phyloP scores from a whole-genome alignment of 2,329 filamentous ascomycete genomes.

The Fusarium napiforme region DNA sequence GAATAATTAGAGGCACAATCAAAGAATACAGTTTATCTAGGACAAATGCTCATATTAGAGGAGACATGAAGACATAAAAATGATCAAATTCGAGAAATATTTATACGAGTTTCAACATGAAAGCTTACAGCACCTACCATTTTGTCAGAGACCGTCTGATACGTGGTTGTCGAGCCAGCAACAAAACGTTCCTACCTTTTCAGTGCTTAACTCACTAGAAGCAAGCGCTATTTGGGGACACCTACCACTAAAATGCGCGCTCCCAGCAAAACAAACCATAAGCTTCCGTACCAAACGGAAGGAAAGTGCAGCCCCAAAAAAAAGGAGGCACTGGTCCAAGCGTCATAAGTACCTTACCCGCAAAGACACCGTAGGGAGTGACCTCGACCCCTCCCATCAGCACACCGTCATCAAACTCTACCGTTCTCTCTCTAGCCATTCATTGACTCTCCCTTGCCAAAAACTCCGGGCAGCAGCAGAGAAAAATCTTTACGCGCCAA shows the following conservation, averaged over 20 bases:
- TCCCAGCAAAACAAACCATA: not conserved
- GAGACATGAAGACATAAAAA: not conserved
- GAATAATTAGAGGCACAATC: not conserved
- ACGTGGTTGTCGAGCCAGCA: constrained; percentile 23
- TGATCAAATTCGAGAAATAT: not conserved
- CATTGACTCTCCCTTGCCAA: constrained; percentile 45
- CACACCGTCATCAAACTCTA: constrained; percentile 44
- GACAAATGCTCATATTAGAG: not conserved
- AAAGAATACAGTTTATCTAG: not conserved
- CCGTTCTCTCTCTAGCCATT: constrained; percentile 19
- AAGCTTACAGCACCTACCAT: not conserved
- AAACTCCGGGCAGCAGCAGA: constrained; percentile 52
- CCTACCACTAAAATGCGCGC: not conserved
- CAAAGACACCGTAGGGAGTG: constrained; percentile 38
- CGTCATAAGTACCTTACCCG: constrained; percentile 45
- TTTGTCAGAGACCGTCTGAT: constrained; percentile 10
- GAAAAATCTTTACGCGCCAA: constrained; percentile 65
- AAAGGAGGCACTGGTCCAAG: constrained; percentile 50
- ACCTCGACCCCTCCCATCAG: constrained; percentile 37
- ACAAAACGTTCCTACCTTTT: not conserved
- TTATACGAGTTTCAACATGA: not conserved
- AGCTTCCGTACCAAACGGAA: constrained; percentile 10
- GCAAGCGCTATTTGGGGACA: not conserved
- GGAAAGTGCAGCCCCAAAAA: constrained; percentile 19
- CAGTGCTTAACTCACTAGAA: constrained; percentile 5